Base-by-base conservation (phyloP, 805 yeast species). In the Metschnikowia corniflorae region DNA sequence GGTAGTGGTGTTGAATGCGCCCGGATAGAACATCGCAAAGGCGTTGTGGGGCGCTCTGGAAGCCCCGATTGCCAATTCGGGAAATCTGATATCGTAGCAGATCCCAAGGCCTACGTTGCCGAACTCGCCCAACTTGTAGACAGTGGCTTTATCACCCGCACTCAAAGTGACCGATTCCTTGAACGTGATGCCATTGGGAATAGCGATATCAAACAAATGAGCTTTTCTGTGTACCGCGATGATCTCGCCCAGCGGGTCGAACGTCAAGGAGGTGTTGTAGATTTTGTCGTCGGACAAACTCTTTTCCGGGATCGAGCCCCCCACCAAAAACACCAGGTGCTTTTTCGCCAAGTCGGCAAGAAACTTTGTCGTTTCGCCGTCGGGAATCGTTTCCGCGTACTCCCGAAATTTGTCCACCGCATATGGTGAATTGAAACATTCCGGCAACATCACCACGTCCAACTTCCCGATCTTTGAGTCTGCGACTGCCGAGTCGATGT, bases 361-460 rank as follows among this genome's bases (percentile, higher is more conserved):
- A 33, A 84, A 73, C 35, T 59, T 47, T 3, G 91, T 79, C 4
- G 80, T 71, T 42, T 78, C 80, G 5, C 95, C 95, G 2, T 65
- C 58, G 5, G 95, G 94, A 28, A 93, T 84, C n/a, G 60, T 50
- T 59, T 93, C 98, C 3, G 96, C 89, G 57, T 93, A 91, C 41
- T 86, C 80, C 5, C 84, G 77, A 61, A 93, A 93, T 44, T 89
- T 82, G 40, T 77, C 76, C 19, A 87, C 95, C 0, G 95, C 78
- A 56, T 93, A 93, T 3, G 97, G 97, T 1, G 96, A 86, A 59
- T 91, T 93, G 75, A 89, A 91, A 65, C 96, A 88, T 64, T 93
- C 97, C 7, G 98, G 98, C 21, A 93, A 67, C 46, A 93, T 86
- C 8, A 93, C 75, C 27, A 91, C 67, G 51, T 89, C 84, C 27